Base-by-base conservation (phyloP, 371 early-diverging fungal species). In the Parasitella parasitica region DNA sequence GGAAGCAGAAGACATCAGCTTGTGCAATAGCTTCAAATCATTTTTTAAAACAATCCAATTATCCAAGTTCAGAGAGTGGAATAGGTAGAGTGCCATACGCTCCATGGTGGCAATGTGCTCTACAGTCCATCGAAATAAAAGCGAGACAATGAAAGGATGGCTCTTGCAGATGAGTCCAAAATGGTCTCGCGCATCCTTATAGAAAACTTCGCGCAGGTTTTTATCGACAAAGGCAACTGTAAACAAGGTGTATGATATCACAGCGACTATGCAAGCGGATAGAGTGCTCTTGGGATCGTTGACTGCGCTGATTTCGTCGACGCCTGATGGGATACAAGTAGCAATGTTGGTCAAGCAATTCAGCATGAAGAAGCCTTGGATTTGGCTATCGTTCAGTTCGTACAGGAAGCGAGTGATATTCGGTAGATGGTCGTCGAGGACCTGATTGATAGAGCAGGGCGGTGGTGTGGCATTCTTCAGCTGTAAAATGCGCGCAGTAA, bases 21-120 rank as follows among this genome's bases (percentile, higher is more conserved):
- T 57, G 32, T 75, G 80, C 12, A 86, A 57, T 0, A 64, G 48
- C 7, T 53, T 39, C 28, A 86, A 64, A 49, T 86, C 86, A 4
- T 71, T 71, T 11, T 54, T 59, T 8, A 74, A 56, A 4, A 82
- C 54, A 6, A 32, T 32, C 86, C 86, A 86, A 37, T 73, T 61
- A 6, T 70, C 57, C 9, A 86, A 35, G 1, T 76, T 76, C 15
- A 86, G 56, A 6, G 77, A 79, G 1, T 72, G 78, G 62, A 86
- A 86, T 7, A 86, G 56, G 46, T 82, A 84, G 6, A 83, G 66
- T 1, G 82, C 76, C 81, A 81, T 82, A 1, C 75, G 69, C 18
- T 78, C 79, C 72, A 86, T 82, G 0, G 63, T 62, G 6, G 67
- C 53, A 20, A 83, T 81, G 43, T 84, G 62, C 6, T 61, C 60